Base-by-base conservation (phyloP, 805 yeast genomes). In the Candida ulmi region DNA sequence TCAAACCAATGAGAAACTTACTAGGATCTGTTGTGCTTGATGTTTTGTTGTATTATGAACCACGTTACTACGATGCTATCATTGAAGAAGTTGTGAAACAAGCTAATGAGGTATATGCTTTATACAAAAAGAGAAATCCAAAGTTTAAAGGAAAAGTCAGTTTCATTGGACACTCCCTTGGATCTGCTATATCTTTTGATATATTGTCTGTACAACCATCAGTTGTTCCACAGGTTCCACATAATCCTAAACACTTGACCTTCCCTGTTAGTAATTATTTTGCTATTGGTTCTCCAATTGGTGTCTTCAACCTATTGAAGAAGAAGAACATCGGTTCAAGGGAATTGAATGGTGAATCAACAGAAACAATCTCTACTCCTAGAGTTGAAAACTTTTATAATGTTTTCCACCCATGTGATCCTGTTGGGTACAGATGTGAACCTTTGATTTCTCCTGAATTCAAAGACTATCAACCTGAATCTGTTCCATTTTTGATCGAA, bases 11-110 rank as follows among this genome's bases (percentile, higher is more conserved):
- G 26, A 68, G 99, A 43, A 80, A 81, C 44, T 55, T 91, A 1
- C 68, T 90, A 4, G 96, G 96, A 0, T 95, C 91, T 53, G 95
- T 90, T 2, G 77, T 86, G 4, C 66, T 91, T 40, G 99, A 91
- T 58, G 76, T 90, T 13, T 66, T 93, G 35, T 69, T 93, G 33
- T 85, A 81, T 57, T 83, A 81, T 43, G 95, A 90, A 54, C 83
- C 85, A 5, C 61, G 57, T 15, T 85, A 84, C 58, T 70, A 79
- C 36, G 56, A 73, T 16, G 74, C 74, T 46, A 88, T 91, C 15
- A 58, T 82, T 38, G 60, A 66, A 5, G 76, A 73, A 12, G 95
- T 88, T 1, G 72, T 75, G 6, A 46, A 51, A 4, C 83, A 83
- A 45, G 68, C 88, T 33, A 90, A 88, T 58, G 51, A 68, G 2